Base-by-base conservation (phyloP, 2,329 filamentous ascomycete genomes). In the Penicillium sp. region DNA sequence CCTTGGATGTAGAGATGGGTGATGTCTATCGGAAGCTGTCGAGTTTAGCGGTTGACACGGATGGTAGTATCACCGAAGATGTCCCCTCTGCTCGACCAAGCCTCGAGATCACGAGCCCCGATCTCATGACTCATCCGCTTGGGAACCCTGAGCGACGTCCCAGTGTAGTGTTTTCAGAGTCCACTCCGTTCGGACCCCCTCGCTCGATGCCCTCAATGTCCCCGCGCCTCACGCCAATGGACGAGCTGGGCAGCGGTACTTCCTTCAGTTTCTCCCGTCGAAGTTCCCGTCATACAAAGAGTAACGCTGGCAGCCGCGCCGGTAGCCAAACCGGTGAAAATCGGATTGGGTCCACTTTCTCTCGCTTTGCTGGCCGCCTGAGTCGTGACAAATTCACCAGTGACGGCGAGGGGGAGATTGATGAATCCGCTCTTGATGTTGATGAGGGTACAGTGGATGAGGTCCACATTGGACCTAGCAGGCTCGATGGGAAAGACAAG, bases 241-340 rank as follows among this genome's bases (percentile, higher is more conserved):
- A 63, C 27, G 56, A 61, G 43, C 51, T 55, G 24, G 44, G 47
- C 35, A 49, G 52, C 33, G 54, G 34, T 47, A 55, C 8, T 55
- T 26, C 49, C 18, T 54, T 54, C 54, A 9, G 55, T 56, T 62
- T 63, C 34, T 60, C 66, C 25, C 60, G 65, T 11, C 61, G 59
- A 36, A 55, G 57, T 3, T 67, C 65, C 9, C 61, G 63, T 27
- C 46, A 53, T 9, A 59, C 55, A 36, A 65, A 56, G 43, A 68
- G 64, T 43, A 64, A 57, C 43, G 61, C 66, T 33, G 61, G 60
- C 38, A 70, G 66, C 43, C 66, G 67, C 46, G 56, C 66, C 6
- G 61, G 58, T 24, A 70, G 67, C 37, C 66, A 69, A 47, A 51
- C 58, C 5, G 60, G 67, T 33, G 68, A 71, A 25, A 69, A 63